Evolutionary conservation across 148 eudicot species (phyloP).

Genomic region (Vaccinium myrtillus): DNA sequence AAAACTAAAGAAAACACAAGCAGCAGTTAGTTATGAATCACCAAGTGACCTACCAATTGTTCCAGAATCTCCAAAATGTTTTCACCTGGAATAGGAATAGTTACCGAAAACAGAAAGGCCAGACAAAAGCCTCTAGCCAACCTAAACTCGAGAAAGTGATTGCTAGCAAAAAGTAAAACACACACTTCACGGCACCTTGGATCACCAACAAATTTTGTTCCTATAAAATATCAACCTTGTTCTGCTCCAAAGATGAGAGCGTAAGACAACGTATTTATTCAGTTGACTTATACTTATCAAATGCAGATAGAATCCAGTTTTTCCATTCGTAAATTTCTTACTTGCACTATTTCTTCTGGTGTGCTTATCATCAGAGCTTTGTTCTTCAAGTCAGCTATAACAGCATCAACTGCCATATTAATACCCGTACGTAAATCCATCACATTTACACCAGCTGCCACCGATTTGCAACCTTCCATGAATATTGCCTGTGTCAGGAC

Average conservation of each 20-base stretch:
- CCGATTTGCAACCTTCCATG: conserved; percentile 89
- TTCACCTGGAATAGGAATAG: background rate
- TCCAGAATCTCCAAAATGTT: background rate
- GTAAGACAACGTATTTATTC: background rate
- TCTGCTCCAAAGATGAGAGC: background rate
- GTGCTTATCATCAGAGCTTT: conserved; percentile 92
- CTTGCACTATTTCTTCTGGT: conserved; percentile 95
- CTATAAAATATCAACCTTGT: background rate
- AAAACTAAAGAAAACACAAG: background rate
- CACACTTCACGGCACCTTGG: background rate
- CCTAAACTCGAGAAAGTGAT: background rate
- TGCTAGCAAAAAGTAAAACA: background rate
- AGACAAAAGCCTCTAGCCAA: background rate
- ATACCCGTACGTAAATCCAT: conserved; percentile 95
- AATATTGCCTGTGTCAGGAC: conserved; percentile 91
- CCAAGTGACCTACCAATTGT: background rate
- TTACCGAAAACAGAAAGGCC: background rate
- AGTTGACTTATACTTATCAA: background rate
- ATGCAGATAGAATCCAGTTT: background rate
- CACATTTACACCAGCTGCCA: conserved; percentile 84
- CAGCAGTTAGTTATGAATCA: background rate
- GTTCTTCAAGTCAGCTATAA: conserved; percentile 67
- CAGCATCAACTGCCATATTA: conserved; percentile 89
- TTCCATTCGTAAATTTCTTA: conserved; percentile 17
- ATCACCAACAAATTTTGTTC: background rate